phyloP scores from a whole-genome alignment of 2,329 filamentous ascomycete genomes.

The Ceratocystis eucalypticola region DNA sequence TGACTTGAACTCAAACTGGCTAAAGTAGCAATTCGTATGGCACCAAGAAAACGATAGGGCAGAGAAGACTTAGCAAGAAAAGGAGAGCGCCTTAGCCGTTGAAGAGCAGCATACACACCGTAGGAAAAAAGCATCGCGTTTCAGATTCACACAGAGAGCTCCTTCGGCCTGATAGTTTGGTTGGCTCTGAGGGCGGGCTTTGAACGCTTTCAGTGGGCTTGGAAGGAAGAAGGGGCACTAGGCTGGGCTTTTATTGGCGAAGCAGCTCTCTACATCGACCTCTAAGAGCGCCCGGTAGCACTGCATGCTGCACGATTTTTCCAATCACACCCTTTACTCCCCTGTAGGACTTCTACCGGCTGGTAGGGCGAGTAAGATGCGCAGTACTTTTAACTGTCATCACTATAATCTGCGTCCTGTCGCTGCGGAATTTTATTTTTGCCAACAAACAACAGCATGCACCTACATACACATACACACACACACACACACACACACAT shows the following conservation, averaged over 20 bases:
- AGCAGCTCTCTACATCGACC: background rate
- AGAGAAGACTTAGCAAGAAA: background rate
- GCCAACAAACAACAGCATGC: background rate
- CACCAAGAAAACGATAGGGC: background rate
- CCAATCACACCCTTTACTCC: background rate
- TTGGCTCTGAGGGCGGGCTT: background rate
- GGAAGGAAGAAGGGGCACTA: background rate
- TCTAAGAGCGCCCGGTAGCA: background rate
- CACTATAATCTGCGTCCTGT: background rate
- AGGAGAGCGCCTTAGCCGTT: background rate
- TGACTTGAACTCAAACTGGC: background rate
- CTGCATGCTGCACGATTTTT: background rate
- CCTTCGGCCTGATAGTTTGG: background rate
- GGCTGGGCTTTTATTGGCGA: background rate
- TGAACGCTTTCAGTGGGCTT: background rate
- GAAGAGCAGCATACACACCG: background rate
- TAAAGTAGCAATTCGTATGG: background rate
- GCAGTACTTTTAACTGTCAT: background rate
- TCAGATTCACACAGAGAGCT: background rate
- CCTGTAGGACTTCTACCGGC: background rate
- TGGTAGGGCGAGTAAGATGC: background rate
- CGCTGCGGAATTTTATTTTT: background rate
- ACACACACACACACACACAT: no score
- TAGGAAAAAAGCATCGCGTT: background rate
- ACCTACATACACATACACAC: no score